phyloP scores from a whole-genome alignment of 345 rosid genomes.

The Aquilaria sinensis region DNA sequence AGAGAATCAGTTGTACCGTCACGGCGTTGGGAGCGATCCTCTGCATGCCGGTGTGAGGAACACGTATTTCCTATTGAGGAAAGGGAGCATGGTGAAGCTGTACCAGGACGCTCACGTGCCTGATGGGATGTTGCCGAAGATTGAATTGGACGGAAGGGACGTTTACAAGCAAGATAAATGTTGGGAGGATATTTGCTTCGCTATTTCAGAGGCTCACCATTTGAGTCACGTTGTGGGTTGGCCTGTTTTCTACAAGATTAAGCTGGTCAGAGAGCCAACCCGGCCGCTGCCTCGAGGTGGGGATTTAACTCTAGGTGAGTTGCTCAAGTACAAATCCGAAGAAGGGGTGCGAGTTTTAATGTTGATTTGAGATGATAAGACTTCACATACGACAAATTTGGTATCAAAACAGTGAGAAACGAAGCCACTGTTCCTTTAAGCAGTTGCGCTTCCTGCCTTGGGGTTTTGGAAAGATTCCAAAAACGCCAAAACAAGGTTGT shows the following conservation, averaged over 20 bases:
- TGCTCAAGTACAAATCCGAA: conserved; percentile 80
- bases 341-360: conserved; percentile 89
- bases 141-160: conserved; percentile 34
- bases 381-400: conserved; percentile 60
- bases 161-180: conserved; percentile 44
- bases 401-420: conserved; percentile 48
- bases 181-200: conserved; percentile 88
- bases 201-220: conserved; percentile 81
- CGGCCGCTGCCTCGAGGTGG: conserved; percentile 55
- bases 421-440: neutral
- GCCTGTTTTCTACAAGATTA: conserved; percentile 79
- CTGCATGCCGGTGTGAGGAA: conserved; percentile 46
- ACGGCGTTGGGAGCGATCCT: conserved; percentile 65
- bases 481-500: no score
- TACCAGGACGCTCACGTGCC: conserved; percentile 90
- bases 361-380: conserved; percentile 88
- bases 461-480: no score
- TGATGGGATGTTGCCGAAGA: conserved; percentile 31
- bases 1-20: conserved; percentile 35
- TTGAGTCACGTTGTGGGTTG: conserved; percentile 80
- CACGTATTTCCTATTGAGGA: conserved; percentile 80
- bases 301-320: conserved; percentile 69
- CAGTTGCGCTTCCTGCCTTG: conserved; percentile 12
- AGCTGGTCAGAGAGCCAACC: conserved; percentile 62
- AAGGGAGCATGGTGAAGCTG: conserved; percentile 55